These are phyloP conservation scores for Podila horticola DNA, from an alignment of 192 early-diverging fungal species.

Conservation along the genomic window DNA sequence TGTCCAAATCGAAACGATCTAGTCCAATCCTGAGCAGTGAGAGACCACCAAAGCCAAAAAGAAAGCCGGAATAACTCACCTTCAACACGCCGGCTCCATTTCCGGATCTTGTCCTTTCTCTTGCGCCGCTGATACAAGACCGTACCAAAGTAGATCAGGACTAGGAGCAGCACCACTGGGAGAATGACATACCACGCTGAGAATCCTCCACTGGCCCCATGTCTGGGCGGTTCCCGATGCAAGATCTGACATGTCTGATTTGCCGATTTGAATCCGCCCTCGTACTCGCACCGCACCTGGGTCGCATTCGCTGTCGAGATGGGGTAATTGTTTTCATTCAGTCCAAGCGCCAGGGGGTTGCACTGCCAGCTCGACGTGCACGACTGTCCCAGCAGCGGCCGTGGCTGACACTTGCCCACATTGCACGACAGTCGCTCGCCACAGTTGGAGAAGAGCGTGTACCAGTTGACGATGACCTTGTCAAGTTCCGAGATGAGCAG, in stretches of 20 bases:
- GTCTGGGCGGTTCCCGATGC: background rate
- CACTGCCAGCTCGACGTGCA: conserved; percentile 47
- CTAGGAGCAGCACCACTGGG: conserved; percentile 19
- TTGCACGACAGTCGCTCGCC: conserved; percentile 19
- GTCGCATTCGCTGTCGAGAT: conserved; percentile 31
- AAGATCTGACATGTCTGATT: conserved; percentile 40
- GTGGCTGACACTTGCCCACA: conserved; percentile 13
- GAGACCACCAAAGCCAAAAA: background rate
- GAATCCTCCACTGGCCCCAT: background rate
- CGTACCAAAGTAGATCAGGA: conserved; percentile 25
- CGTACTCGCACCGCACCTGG: conserved; percentile 39
- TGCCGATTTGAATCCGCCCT: conserved; percentile 12
- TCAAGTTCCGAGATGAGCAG: conserved; percentile 31
- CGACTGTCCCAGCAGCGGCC: conserved; percentile 21
- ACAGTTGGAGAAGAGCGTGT: conserved; percentile 42
- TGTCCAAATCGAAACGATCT: background rate
- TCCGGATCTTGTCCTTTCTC: conserved; percentile 19
- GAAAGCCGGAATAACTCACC: conserved; percentile 14
- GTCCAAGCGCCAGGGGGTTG: conserved; percentile 32
- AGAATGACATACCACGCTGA: conserved; percentile 37
- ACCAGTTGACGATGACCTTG: conserved; percentile 24
- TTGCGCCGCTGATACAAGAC: conserved; percentile 36
- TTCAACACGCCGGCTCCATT: conserved; percentile 32
- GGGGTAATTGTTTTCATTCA: conserved; percentile 35
- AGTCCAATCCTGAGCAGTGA: background rate